A percentile compares a stretch with the other conserved stretches of the same genome.
These are phyloP conservation scores for Plantago lanceolata DNA, from an alignment of 305 asterid genomes.

Conservation along the genomic window DNA sequence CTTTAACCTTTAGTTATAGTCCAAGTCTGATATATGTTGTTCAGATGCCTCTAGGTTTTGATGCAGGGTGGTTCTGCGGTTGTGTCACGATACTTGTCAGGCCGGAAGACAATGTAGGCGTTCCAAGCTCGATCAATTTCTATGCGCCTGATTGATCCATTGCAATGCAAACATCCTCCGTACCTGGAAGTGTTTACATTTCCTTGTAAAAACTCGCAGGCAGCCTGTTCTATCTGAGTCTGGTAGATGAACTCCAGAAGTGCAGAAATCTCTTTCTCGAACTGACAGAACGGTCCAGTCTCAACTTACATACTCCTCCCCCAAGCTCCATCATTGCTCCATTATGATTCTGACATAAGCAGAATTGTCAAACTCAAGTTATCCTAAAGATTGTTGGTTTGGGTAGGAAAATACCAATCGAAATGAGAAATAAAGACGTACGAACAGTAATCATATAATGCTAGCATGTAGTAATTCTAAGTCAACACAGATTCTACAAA, in stretches of 20 bases:
- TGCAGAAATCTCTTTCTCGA: constrained; percentile 61
- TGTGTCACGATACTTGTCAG: constrained; percentile 29
- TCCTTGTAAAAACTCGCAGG: constrained; percentile 45
- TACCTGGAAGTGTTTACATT: constrained; percentile 32
- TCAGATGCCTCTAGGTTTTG: constrained; percentile 56
- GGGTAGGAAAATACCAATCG: too few species aligned
- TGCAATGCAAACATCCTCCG: constrained; percentile 56
- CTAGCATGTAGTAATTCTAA: too few species aligned
- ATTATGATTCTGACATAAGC: constrained; percentile 70
- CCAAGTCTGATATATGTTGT: constrained; percentile 42
- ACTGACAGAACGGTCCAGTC: constrained; percentile 62
- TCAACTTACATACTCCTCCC: constrained; percentile 81
- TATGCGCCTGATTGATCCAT: constrained; percentile 69
- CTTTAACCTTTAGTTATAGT: constrained; percentile 29
- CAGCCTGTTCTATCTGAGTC: constrained; percentile 79
- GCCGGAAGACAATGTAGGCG: constrained; percentile 43
- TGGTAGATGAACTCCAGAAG: constrained; percentile 72
- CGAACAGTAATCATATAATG: too few species aligned
- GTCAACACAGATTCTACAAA: too few species aligned
- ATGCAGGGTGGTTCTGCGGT: constrained; percentile 38
- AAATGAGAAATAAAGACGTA: too few species aligned
- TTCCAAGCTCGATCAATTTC: constrained; percentile 38
- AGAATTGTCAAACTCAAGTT: too few species aligned
- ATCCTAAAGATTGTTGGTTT: too few species aligned
- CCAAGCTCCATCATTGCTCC: constrained; percentile 97